phyloP scores from a whole-genome alignment of 1,139 yeast genomes.

The Saccharomyces hybrid region DNA sequence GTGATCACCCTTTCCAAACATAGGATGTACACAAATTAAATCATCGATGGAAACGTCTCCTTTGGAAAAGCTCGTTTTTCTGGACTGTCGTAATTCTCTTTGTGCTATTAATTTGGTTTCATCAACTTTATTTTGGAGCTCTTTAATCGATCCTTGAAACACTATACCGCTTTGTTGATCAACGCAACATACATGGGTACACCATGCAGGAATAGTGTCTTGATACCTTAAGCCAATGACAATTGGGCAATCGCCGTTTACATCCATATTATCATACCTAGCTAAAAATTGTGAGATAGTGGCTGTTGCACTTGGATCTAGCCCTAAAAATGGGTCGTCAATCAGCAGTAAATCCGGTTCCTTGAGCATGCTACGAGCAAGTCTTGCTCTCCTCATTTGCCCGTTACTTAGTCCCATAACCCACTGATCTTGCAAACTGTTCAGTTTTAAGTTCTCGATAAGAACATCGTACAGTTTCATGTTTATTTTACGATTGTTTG shows the following conservation, averaged over 20 bases:
- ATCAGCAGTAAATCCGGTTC: constrained; percentile 61
- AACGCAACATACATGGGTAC: constrained; percentile 60
- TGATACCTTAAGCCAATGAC: constrained; percentile 73
- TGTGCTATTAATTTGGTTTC: constrained; percentile 21
- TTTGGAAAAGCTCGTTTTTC: constrained; percentile 2
- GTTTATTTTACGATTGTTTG: constrained; percentile 29
- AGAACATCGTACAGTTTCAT: constrained; percentile 37
- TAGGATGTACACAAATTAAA: constrained; percentile 21
- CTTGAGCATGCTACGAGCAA: constrained; percentile 64
- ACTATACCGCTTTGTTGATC: constrained; percentile 44
- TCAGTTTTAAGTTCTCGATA: constrained; percentile 47
- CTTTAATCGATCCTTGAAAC: constrained; percentile 40
- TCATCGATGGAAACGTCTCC: constrained; percentile 13
- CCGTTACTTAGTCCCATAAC: constrained; percentile 87
- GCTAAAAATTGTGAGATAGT: constrained; percentile 50
- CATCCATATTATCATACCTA: constrained; percentile 13
- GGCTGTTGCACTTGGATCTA: constrained; percentile 67
- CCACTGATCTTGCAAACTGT: constrained; percentile 60
- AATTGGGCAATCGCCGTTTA: constrained; percentile 25
- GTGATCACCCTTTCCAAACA: constrained; percentile 15
- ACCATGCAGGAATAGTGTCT: constrained; percentile 74
- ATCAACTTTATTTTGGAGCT: constrained; percentile 32
- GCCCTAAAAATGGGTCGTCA: constrained; percentile 89
- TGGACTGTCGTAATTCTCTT: constrained; percentile 11
- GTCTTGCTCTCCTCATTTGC: constrained; percentile 81